A percentile compares a stretch with the other conserved stretches of the same genome.
Evolutionary conservation across 2,329 filamentous ascomycete genomes (phyloP).

Genomic region (Chaetomium sp.): DNA sequence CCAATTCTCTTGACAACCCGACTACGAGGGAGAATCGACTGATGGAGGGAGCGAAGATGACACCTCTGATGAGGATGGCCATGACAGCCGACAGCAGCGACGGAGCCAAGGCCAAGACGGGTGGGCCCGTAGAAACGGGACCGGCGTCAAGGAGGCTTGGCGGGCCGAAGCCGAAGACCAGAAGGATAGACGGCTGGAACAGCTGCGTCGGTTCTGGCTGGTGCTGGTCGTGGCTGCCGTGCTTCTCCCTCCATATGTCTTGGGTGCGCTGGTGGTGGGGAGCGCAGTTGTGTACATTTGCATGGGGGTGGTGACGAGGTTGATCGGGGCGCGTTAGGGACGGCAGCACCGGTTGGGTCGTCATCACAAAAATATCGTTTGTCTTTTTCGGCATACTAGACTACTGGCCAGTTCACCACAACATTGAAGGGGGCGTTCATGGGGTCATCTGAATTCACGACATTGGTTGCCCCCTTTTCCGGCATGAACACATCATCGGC

Average conservation of each 20-base stretch:
- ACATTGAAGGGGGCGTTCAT: conserved; percentile 27
- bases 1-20: conserved; percentile 54
- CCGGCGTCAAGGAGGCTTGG: conserved; percentile 38
- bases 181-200: conserved; percentile 45
- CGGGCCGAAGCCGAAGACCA: conserved; percentile 39
- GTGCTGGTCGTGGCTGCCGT: conserved; percentile 49
- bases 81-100: conserved; percentile 18
- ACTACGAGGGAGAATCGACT: conserved; percentile 39
- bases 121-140: conserved; percentile 34
- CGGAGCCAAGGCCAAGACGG: conserved; percentile 3
- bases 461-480: neutral
- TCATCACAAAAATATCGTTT: conserved; percentile 24
- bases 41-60: conserved; percentile 35
- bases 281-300: conserved; percentile 47
- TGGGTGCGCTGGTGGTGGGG: conserved; percentile 42
- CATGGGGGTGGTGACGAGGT: conserved; percentile 34
- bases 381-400: conserved; percentile 26
- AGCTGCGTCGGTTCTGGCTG: conserved; percentile 48
- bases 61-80: conserved; percentile 34
- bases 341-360: neutral
- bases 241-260: conserved; percentile 50
- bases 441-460: conserved; percentile 13
- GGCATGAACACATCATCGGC: conserved; percentile 17
- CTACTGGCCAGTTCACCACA: conserved; percentile 26
- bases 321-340: conserved; percentile 17